Evolutionary conservation across 441 rosid species (phyloP).

Genomic region (Brassica balearica): DNA sequence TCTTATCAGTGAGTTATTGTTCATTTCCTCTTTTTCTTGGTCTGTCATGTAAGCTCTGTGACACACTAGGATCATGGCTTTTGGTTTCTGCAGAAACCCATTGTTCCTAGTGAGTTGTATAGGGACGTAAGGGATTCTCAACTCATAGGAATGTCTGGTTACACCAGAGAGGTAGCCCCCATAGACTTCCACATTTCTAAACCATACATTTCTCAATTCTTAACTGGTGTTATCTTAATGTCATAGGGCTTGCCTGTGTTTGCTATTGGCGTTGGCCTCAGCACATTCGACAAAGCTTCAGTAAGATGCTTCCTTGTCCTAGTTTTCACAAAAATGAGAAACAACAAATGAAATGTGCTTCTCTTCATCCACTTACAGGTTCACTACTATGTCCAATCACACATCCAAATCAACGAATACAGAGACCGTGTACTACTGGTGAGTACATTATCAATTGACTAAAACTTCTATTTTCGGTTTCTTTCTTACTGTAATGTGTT

Average conservation of each 20-base stretch:
- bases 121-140: constrained; percentile 84
- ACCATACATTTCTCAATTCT: not conserved
- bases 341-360: constrained; percentile 1
- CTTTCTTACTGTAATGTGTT: constrained; percentile 36
- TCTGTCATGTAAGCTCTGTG: constrained; percentile 7
- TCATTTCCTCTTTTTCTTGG: constrained; percentile 14
- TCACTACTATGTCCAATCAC: constrained; percentile 89
- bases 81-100: constrained; percentile 72
- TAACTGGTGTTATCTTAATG: constrained; percentile 31
- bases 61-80: not conserved
- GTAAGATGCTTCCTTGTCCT: constrained; percentile 52
- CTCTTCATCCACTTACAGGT: constrained; percentile 55
- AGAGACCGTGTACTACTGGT: constrained; percentile 89
- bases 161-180: constrained; percentile 87
- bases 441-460: constrained; percentile 43
- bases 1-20: constrained; percentile 66
- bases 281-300: constrained; percentile 93
- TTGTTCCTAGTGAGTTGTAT: constrained; percentile 75
- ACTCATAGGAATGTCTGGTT: constrained; percentile 92
- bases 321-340: not conserved
- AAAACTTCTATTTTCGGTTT: constrained; percentile 4
- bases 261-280: constrained; percentile 82
- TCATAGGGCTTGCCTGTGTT: constrained; percentile 89
- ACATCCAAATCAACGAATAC: constrained; percentile 95
- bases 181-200: constrained; percentile 13